A percentile compares a stretch with the other conserved stretches of the same genome.
phyloP scores from a whole-genome alignment of 768 basidiomycete species.

The Auriscalpium vulgare region DNA sequence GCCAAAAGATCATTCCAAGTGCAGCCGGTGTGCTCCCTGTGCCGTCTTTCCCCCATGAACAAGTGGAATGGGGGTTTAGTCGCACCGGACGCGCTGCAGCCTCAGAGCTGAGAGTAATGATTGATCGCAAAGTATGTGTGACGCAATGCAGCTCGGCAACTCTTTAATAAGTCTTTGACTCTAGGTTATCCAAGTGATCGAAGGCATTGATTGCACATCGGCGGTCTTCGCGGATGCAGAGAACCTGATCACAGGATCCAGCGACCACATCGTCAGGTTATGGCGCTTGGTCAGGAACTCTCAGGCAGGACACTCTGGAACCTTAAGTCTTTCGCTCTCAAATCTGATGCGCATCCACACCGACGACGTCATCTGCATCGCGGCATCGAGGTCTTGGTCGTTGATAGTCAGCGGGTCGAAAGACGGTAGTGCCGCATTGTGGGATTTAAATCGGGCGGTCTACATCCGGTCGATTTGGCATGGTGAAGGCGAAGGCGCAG shows the following conservation, averaged over 20 bases:
- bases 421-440: slow-evolving; percentile 80
- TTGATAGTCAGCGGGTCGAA: slow-evolving; percentile 74
- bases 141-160: slow-evolving; percentile 1
- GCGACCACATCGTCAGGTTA: slow-evolving; percentile 73
- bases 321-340: slow-evolving; percentile 32
- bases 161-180: background rate
- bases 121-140: slow-evolving; percentile 49
- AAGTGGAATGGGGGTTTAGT: slow-evolving; percentile 55
- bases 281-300: slow-evolving; percentile 57
- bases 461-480: slow-evolving; percentile 83
- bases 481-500: slow-evolving; percentile 25
- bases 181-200: slow-evolving; percentile 70
- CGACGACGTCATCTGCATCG: slow-evolving; percentile 55
- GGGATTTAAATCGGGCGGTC: slow-evolving; percentile 81
- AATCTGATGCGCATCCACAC: slow-evolving; percentile 80
- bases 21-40: slow-evolving; percentile 47
- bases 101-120: slow-evolving; percentile 51
- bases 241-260: slow-evolving; percentile 72
- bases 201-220: slow-evolving; percentile 63
- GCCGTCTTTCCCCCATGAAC: slow-evolving; percentile 57
- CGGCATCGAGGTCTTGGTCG: slow-evolving; percentile 78
- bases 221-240: slow-evolving; percentile 71
- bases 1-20: slow-evolving; percentile 55
- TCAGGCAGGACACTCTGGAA: slow-evolving; percentile 12
- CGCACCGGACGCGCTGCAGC: slow-evolving; percentile 28